Base-by-base conservation (phyloP, 192 early-diverging fungal genomes). In the Allomyces arbusculus region DNA sequence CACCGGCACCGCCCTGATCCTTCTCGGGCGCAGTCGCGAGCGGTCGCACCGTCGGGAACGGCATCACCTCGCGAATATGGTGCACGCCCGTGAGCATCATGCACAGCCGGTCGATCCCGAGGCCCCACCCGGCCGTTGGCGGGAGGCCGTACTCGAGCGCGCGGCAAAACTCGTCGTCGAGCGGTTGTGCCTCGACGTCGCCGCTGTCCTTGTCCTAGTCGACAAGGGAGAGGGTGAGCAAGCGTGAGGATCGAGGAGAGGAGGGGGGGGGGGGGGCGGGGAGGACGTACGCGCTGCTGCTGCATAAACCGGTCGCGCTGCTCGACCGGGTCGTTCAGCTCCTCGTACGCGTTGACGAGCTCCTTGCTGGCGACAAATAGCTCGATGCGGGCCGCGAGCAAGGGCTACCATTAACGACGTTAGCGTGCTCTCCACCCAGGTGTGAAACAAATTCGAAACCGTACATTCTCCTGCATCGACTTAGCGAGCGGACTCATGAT, bases 111-210 rank as follows among this genome's bases (percentile, higher is more conserved):
- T 94, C 91, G 3, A 94, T 75, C 6, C 91, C 91, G 81, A 94
- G 85, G 1, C 91, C 91, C 89, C 89, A 94, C 20, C 91, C 91
- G 22, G 80, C 87, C 1, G 91, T 91, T 1, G 91, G 91, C 11
- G 91, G 90, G 22, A 94, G 71, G 1, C 86, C 91, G 67, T 84
- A 87, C 66, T 94, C 90, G 10, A 94, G 75, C 14, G 89, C 88
- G 45, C 77, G 75, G 65, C 82, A 85, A 68, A 90, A 94, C 4
- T 77, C 84, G 14, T 76, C 69, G 67, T 94, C 91, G 50, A 84
- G 76, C 11, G 75, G 69, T 61, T 85, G 87, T 3, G 87, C 87
- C 69, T 94, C 91, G 22, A 79, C 78, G 67, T 94, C 88, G 8
- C 89, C 89, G 24, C 69, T 63, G 24, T 83, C 75, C 63, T 82